phyloP scores from a whole-genome alignment of 345 rosid genomes.

The Pelargonium nanum region DNA sequence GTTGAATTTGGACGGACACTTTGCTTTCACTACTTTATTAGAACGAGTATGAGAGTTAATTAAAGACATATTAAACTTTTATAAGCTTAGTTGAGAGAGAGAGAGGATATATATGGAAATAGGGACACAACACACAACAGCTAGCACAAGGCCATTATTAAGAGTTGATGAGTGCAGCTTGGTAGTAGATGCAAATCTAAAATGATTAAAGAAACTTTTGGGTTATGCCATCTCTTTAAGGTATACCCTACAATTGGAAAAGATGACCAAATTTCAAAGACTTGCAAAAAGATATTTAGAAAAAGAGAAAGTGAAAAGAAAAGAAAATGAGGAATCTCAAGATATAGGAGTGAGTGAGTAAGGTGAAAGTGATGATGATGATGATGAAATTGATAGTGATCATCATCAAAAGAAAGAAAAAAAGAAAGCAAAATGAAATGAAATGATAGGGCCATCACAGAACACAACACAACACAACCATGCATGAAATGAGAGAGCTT shows the following conservation, averaged over 20 bases:
- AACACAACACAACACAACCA: no score
- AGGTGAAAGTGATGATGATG: no score
- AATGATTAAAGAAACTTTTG: not conserved
- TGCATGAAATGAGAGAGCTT: not conserved
- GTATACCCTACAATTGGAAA: not conserved
- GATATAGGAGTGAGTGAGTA: not conserved
- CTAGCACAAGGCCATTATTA: not conserved
- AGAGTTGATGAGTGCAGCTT: not conserved
- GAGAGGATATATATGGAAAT: not conserved
- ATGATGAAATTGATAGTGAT: not conserved
- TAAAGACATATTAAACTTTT: no score
- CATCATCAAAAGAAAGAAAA: not conserved
- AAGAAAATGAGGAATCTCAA: not conserved
- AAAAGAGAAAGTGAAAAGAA: not conserved
- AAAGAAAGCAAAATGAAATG: not conserved
- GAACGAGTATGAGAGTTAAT: no score
- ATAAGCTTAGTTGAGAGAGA: no score
- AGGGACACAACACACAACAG: not conserved
- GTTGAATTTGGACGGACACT: no score
- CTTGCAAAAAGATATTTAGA: not conserved
- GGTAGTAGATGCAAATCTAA: not conserved
- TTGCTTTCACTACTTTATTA: no score
- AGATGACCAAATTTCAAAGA: not conserved
- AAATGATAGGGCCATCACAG: no score
- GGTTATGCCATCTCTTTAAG: not conserved